A percentile compares a stretch with the other conserved stretches of the same genome.
phyloP scores from a whole-genome alignment of 2,329 filamentous ascomycete species.

The Fusarium marasasianum region DNA sequence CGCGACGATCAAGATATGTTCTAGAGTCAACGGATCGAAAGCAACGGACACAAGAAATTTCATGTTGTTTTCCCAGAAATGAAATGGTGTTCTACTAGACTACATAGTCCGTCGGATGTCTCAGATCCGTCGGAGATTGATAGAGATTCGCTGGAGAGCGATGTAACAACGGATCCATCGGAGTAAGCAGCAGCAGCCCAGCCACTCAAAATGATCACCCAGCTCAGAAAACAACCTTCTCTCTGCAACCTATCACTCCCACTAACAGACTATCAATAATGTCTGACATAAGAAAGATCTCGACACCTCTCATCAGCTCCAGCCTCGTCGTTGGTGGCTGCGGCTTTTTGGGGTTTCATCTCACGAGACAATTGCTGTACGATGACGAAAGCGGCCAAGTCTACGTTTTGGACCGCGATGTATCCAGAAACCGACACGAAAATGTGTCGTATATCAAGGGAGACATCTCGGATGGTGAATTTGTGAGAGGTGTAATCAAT shows the following conservation, averaged over 20 bases:
- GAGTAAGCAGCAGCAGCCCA: neutral
- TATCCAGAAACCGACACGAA: conserved; percentile 36
- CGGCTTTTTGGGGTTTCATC: conserved; percentile 47
- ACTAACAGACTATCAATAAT: neutral
- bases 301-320: neutral
- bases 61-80: neutral
- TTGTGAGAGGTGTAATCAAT: conserved; percentile 26
- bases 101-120: neutral
- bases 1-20: neutral
- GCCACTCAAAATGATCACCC: neutral
- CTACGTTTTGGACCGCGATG: conserved; percentile 43
- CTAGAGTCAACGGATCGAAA: neutral
- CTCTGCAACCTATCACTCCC: too few species aligned
- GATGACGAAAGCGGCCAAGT: conserved; percentile 36
- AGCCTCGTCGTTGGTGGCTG: conserved; percentile 45
- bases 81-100: too few species aligned
- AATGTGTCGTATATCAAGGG: conserved; percentile 40
- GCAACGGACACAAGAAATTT: neutral
- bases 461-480: conserved; percentile 37
- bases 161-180: neutral
- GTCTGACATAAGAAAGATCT: neutral
- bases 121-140: neutral
- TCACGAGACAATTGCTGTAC: neutral
- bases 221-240: neutral
- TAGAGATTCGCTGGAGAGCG: neutral